Evolutionary conservation across 2,329 filamentous ascomycete genomes (phyloP).

Genomic region (Westerdykella ornata): DNA sequence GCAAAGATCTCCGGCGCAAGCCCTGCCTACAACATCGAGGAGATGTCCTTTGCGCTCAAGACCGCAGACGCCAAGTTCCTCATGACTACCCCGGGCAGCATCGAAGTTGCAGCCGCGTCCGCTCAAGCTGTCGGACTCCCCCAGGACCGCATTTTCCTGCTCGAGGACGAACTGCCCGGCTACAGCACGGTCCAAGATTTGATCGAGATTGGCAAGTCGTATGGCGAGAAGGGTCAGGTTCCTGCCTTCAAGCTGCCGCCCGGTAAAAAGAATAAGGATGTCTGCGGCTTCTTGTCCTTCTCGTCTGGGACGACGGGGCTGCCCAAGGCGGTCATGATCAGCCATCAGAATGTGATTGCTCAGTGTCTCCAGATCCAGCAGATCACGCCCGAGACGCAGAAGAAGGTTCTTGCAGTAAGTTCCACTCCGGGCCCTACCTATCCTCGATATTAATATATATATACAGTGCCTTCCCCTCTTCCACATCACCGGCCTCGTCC

Average conservation of each 20-base stretch:
- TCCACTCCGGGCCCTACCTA: constrained; percentile 42
- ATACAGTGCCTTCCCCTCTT: constrained; percentile 24
- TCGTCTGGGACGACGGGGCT: constrained; percentile 34
- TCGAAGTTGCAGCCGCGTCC: constrained; percentile 50
- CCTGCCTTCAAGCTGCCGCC: constrained; percentile 45
- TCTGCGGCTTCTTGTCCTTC: constrained; percentile 47
- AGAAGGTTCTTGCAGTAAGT: constrained; percentile 39
- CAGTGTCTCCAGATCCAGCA: constrained; percentile 54
- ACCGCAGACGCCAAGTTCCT: constrained; percentile 53
- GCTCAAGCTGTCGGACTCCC: constrained; percentile 51
- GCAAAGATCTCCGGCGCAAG: constrained; percentile 57
- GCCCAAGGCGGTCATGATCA: constrained; percentile 34
- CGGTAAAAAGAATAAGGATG: constrained; percentile 51
- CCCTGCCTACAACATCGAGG: constrained; percentile 60
- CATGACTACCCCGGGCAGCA: constrained; percentile 50
- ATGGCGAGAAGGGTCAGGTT: constrained; percentile 41
- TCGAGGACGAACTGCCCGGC: constrained; percentile 49
- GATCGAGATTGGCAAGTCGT: constrained; percentile 39
- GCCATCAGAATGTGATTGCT: constrained; percentile 38
- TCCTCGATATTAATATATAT: constrained; percentile 3
- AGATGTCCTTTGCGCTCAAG: constrained; percentile 60
- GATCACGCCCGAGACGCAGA: constrained; percentile 38
- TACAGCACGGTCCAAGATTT: constrained; percentile 46
- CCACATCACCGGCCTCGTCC: constrained; percentile 34
- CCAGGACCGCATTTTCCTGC: constrained; percentile 49